These are phyloP conservation scores for Talaromyces funiculosus DNA, from an alignment of 2,329 filamentous ascomycete genomes.

Conservation along the genomic window DNA sequence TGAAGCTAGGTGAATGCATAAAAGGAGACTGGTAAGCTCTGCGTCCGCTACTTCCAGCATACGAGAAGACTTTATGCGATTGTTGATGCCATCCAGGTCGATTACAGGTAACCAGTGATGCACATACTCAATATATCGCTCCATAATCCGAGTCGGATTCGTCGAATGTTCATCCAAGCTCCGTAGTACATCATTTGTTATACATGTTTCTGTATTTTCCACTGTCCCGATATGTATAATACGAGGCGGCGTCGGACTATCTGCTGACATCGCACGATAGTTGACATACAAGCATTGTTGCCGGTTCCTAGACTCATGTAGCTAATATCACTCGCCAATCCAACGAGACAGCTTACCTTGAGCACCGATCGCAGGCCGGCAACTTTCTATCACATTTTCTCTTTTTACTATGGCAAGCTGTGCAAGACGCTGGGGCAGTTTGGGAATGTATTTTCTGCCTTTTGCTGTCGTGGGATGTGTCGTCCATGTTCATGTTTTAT, in stretches of 20 bases:
- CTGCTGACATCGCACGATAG: too few species aligned
- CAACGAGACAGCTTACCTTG: not conserved
- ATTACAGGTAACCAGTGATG: slow-evolving; percentile 8
- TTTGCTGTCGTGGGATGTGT: not conserved
- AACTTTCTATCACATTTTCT: slow-evolving; percentile 10
- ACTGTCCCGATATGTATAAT: not conserved
- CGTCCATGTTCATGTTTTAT: not conserved
- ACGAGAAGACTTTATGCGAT: not conserved
- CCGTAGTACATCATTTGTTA: not conserved
- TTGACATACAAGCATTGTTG: not conserved
- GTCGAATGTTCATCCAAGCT: not conserved
- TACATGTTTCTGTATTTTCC: not conserved
- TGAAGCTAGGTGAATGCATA: slow-evolving; percentile 6
- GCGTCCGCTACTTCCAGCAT: not conserved
- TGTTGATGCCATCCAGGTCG: not conserved
- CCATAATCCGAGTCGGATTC: not conserved
- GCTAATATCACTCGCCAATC: too few species aligned
- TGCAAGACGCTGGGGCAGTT: not conserved
- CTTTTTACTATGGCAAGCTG: slow-evolving; percentile 6
- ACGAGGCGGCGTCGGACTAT: not conserved
- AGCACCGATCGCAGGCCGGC: slow-evolving; percentile 5
- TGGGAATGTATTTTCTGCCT: not conserved
- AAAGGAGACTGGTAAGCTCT: not conserved
- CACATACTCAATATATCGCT: not conserved
- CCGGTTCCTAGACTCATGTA: not conserved